Conservation (phyloP, 176 grass and related monocot genomes). For the Lolium rigidum region DNA sequence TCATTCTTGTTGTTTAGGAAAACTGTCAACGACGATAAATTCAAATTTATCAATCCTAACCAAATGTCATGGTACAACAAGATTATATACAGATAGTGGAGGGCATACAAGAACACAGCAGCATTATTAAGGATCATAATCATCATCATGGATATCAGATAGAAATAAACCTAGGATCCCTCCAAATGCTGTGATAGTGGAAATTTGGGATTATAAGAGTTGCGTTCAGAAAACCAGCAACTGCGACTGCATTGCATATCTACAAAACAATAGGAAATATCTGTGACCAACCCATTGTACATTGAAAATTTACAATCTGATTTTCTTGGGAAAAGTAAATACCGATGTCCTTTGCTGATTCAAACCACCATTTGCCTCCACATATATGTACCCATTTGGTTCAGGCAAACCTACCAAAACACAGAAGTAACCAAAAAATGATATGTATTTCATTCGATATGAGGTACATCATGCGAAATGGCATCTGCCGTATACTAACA, state of each 20-base stretch:
- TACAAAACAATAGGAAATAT: slow-evolving; percentile 50
- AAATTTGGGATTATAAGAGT: slow-evolving; percentile 97
- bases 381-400: slow-evolving; percentile 96
- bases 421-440: slow-evolving; percentile 27
- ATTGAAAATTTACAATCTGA: not conserved
- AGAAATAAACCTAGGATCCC: slow-evolving; percentile 78
- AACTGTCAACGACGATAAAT: slow-evolving; percentile 4
- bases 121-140: not conserved
- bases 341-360: slow-evolving; percentile 99
- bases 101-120: not conserved
- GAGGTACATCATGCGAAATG: slow-evolving; percentile 20
- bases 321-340: slow-evolving; percentile 30
- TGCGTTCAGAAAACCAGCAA: slow-evolving; percentile 96
- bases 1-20: not conserved
- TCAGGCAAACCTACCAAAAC: slow-evolving; percentile 71
- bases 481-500: not conserved
- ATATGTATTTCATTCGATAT: slow-evolving; percentile 40
- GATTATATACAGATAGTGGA: slow-evolving; percentile 7
- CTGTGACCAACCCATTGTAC: slow-evolving; percentile 1
- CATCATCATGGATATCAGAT: not conserved
- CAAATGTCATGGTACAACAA: not conserved
- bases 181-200: slow-evolving; percentile 99
- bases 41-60: slow-evolving; percentile 11
- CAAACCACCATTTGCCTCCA: slow-evolving; percentile 97
- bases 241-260: slow-evolving; percentile 99